Evolutionary conservation across 306 rosid genomes (phyloP), one percentile per base, ranked within the genome.

Genomic region (Gastrolobium bilobum): DNA sequence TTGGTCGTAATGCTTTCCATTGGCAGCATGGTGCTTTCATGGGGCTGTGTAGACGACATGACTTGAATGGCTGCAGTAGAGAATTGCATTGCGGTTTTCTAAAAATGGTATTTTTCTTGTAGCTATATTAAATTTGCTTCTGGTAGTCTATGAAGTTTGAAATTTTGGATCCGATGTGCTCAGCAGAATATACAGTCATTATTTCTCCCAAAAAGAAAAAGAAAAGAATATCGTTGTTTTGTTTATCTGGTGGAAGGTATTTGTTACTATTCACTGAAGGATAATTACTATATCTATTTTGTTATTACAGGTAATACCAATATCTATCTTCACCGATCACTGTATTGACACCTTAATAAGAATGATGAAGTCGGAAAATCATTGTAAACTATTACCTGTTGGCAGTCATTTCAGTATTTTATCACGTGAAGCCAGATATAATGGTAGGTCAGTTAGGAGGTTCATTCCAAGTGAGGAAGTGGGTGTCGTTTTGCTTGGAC

Each of bases 401-500:
- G 71, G 88, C 86, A 78, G 71, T 63, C 82, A 81, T 71, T 62
- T 61, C 35, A 64, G 78, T 75, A 71, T 72, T 78, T 78, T 78
- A 60, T 73, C 87, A 6, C 81, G 75, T 83, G 87, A 79, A 79
- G 87, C 82, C 70, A 88, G 82, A 84, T 73, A 80, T 70, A 71
- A 75, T 76, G 79, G 73, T 56, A 85, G 38, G 69, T 84, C 92
- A 26, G 51, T 80, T 30, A 88, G 89, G 81, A 89, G 87, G 86
- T 73, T 86, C 66, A 68, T 89, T 84, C 78, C 84, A 72, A 88
- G 97, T 77, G 78, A 86, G 77, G 91, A 91, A 60, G 65, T 91
- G 53, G 96, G 94, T 77, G 20, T 90, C 73, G 60, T 81, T 75
- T 84, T 95, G 88, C 84, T 92, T 59, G 97, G 99, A 66, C 76